Conservation (phyloP, 2,329 filamentous ascomycete species). For the Cryphonectria nitschkei region DNA sequence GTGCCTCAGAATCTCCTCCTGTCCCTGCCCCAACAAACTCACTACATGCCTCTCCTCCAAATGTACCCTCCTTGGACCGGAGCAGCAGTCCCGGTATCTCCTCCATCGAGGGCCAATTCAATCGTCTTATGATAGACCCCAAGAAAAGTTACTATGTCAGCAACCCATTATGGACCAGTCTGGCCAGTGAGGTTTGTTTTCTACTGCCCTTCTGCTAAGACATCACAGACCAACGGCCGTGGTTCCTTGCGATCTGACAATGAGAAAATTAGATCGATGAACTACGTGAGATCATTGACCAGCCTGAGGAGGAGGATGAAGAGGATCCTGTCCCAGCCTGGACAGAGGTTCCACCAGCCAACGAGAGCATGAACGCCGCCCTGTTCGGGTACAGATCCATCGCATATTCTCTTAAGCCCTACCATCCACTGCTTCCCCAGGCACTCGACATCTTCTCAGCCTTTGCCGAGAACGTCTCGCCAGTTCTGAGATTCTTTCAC, state of each 20-base stretch:
- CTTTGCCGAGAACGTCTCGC: conserved; percentile 36
- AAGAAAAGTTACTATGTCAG: conserved; percentile 31
- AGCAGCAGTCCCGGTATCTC: neutral
- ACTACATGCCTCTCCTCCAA: neutral
- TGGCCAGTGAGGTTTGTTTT: conserved; percentile 26
- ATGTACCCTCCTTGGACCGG: neutral
- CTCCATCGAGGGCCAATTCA: conserved; percentile 21
- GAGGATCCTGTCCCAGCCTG: neutral
- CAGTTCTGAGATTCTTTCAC: conserved; percentile 38
- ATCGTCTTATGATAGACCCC: conserved; percentile 25
- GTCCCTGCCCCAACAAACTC: neutral
- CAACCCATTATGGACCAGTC: conserved; percentile 28
- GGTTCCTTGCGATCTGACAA: neutral
- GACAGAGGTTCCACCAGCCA: neutral
- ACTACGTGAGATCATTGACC: conserved; percentile 26
- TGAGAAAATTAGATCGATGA: conserved; percentile 24
- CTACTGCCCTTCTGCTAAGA: accelerated
- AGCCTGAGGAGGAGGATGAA: conserved; percentile 26
- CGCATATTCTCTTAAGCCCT: conserved; percentile 33
- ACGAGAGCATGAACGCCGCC: conserved; percentile 31
- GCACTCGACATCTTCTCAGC: conserved; percentile 33
- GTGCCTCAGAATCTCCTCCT: neutral
- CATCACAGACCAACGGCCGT: neutral
- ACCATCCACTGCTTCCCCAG: conserved; percentile 33
- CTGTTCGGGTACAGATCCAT: conserved; percentile 35